Base-by-base conservation (phyloP, 192 early-diverging fungal species). In the Backusella westeae region DNA sequence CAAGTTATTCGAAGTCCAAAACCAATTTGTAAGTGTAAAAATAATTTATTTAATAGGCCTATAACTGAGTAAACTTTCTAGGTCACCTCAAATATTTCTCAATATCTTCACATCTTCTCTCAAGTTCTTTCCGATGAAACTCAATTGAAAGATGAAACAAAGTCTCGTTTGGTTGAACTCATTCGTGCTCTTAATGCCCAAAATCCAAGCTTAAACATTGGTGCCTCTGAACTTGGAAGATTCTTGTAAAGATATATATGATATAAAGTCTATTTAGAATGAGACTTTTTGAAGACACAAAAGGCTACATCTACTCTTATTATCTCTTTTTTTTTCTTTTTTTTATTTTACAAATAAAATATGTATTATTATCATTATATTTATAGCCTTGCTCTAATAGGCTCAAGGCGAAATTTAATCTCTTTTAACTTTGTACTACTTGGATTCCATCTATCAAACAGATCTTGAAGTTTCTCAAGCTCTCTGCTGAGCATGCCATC, bases 391-490 rank as follows among this genome's bases (percentile, higher is more conserved):
- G 89, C 87, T 26, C 86, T 87, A 1, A 99, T 86, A 0, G 95
- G 94, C 71, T 99, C 97, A 21, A 99, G 81, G n/a, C 94, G 84
- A 82, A 94, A 97, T 84, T 96, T 94, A 71, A 99, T 87, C 71
- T 97, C 96, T 77, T 91, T 92, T 69, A 93, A 82, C 15, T 79
- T 82, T 69, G 91, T 90, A 9, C 90, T 88, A 6, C 81, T 82
- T 0, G 95, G 94, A 41, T 91, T 86, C 97, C 97, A 99, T 29
- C 89, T 78, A 72, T 93, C 87, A 84, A 93, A 97, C 73, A 93
- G 80, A 21, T 82, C 76, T 32, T 89, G 80, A 23, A 98, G 84
- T 2, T 86, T 85, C 35, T 86, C 82, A 23, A 98, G 83, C 65
- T 97, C 95, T n/a, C 66, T 42, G 26, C 81, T 75, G 21, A 97